Percentiles rank a stretch among this genome's conserved stretches.
Evolutionary conservation across 352 stramenopile genomes (phyloP).

Genomic region (Phytophthora pseudosyringae): DNA sequence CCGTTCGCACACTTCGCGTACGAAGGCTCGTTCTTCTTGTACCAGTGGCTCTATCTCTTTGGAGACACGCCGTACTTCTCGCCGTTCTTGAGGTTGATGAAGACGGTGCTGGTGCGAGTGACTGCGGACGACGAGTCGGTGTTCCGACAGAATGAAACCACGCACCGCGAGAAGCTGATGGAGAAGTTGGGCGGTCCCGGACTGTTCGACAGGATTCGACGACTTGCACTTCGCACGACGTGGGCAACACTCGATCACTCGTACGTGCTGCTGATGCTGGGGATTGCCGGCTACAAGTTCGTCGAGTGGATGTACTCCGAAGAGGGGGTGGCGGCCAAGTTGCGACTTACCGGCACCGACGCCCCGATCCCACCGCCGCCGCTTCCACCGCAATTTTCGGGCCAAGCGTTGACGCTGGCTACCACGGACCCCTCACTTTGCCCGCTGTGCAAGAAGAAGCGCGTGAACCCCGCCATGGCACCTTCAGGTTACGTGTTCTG

Average conservation of each 20-base stretch:
- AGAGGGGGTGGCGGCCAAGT: constrained; percentile 65
- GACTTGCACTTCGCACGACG: constrained; percentile 52
- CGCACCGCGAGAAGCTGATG: constrained; percentile 60
- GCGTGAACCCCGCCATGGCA: constrained; percentile 78
- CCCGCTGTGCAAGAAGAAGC: constrained; percentile 71
- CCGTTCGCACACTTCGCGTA: constrained; percentile 82
- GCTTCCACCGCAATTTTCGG: constrained; percentile 69
- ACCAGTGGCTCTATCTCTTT: constrained; percentile 90
- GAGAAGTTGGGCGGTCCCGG: constrained; percentile 51
- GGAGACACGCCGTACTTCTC: constrained; percentile 86
- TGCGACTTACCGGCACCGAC: constrained; percentile 59
- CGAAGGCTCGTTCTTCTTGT: constrained; percentile 83
- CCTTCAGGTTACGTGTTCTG: constrained; percentile 86
- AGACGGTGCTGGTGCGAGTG: constrained; percentile 76
- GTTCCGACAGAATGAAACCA: constrained; percentile 61
- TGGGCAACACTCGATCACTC: constrained; percentile 84
- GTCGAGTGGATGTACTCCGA: constrained; percentile 92
- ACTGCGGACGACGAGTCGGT: constrained; percentile 71
- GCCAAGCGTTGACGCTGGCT: constrained; percentile 53
- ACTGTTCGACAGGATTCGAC: constrained; percentile 49
- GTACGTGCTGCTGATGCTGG: constrained; percentile 77
- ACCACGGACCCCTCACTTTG: constrained; percentile 62
- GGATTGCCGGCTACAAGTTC: constrained; percentile 87
- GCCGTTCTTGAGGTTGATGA: constrained; percentile 74
- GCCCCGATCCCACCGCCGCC: constrained; percentile 76